phyloP scores from a whole-genome alignment of 1,284 basidiomycete genomes.

The Moesziomyces sp. region DNA sequence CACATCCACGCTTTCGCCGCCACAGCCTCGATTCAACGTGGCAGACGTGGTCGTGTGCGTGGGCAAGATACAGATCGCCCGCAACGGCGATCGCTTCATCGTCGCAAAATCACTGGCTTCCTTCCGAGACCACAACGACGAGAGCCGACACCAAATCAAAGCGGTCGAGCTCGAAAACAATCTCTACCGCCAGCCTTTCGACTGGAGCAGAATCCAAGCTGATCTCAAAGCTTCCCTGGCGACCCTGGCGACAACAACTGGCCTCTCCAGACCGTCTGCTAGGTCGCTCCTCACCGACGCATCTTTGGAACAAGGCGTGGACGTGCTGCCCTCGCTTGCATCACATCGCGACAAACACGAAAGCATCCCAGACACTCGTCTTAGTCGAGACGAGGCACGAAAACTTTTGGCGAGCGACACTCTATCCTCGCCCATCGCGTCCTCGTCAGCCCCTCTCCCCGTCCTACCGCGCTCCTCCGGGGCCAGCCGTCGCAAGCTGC shows the following conservation, averaged over 20 bases:
- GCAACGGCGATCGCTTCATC: slow-evolving; percentile 8
- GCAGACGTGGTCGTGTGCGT: slow-evolving; percentile 20
- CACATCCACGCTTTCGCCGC: slow-evolving; percentile 6
- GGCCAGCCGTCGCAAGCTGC: slow-evolving; percentile 11
- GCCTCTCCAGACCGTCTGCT: not conserved
- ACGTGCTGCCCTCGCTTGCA: not conserved
- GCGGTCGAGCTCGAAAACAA: slow-evolving; percentile 25
- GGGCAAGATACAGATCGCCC: slow-evolving; percentile 28
- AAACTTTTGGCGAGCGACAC: slow-evolving; percentile 9
- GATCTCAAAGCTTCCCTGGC: not conserved
- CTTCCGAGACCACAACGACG: slow-evolving; percentile 27
- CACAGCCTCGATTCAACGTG: slow-evolving; percentile 25
- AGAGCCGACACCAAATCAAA: slow-evolving; percentile 27
- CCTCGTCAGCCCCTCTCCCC: not conserved
- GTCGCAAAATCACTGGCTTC: slow-evolving; percentile 1
- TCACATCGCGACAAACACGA: not conserved
- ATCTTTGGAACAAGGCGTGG: slow-evolving; percentile 4
- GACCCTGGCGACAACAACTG: not conserved
- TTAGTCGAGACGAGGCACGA: slow-evolving; percentile 23
- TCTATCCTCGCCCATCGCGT: slow-evolving; percentile 3
- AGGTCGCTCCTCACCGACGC: slow-evolving; percentile 11
- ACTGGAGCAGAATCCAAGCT: slow-evolving; percentile 6
- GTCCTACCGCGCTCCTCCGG: slow-evolving; percentile 2
- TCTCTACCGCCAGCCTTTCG: slow-evolving; percentile 20
- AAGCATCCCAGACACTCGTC: not conserved